phyloP scores from a whole-genome alignment of 108 stramenopile species.

The Nannochloropsis salina region DNA sequence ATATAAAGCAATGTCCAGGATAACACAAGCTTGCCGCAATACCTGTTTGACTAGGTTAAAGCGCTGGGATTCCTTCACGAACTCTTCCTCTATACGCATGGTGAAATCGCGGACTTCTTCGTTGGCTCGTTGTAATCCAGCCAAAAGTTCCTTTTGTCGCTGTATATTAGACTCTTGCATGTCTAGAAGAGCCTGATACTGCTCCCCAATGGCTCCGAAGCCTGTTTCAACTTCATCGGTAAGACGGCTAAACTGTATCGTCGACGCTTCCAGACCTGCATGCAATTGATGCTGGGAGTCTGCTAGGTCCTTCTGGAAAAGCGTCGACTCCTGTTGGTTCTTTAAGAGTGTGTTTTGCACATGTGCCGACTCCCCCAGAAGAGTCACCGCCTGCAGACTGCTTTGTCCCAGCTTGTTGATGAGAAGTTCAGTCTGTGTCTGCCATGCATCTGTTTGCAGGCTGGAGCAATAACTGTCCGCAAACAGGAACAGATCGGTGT shows the following conservation, averaged over 20 bases:
- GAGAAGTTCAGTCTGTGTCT: neutral
- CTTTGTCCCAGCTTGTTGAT: neutral
- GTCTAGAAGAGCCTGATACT: neutral
- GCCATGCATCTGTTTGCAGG: constrained; percentile 19
- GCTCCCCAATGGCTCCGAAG: constrained; percentile 1
- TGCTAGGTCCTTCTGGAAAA: neutral
- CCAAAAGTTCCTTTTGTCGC: neutral
- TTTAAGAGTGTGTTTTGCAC: neutral
- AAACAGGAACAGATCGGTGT: neutral
- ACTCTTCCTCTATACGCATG: constrained; percentile 10
- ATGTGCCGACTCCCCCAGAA: neutral
- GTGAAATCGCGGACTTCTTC: neutral
- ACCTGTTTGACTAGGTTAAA: neutral
- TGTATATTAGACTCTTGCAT: constrained; percentile 4
- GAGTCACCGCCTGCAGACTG: neutral
- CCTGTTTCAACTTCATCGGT: constrained; percentile 11
- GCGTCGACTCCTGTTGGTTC: neutral
- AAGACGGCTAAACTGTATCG: neutral
- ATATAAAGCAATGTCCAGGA: neutral
- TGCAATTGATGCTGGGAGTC: neutral
- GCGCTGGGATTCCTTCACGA: neutral
- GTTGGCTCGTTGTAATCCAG: neutral
- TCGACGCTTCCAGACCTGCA: neutral
- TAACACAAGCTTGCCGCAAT: neutral
- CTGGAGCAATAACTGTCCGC: neutral